Evolutionary conservation across 2,329 filamentous ascomycete genomes (phyloP).

Genomic region (Aspergillus hiratsukae): DNA sequence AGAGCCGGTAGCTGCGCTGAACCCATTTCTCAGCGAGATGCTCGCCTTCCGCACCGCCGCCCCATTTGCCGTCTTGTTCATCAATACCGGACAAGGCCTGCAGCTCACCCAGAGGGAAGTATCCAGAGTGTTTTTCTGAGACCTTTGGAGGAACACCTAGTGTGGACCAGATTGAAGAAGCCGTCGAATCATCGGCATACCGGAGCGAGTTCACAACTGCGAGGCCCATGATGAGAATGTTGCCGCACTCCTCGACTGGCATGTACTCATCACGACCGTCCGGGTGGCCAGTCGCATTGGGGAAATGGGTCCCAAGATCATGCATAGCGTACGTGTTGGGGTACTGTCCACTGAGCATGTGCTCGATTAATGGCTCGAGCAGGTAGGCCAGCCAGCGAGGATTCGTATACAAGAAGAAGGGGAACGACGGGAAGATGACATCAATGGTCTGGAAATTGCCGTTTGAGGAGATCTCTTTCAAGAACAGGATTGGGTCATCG

Average conservation of each 20-base stretch:
- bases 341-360: slow-evolving; percentile 77
- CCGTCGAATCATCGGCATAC: slow-evolving; percentile 54
- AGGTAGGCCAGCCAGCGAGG: slow-evolving; percentile 75
- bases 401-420: slow-evolving; percentile 82
- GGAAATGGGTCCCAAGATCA: slow-evolving; percentile 51
- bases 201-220: slow-evolving; percentile 70
- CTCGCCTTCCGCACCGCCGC: slow-evolving; percentile 49
- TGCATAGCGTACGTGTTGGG: slow-evolving; percentile 61
- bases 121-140: slow-evolving; percentile 21
- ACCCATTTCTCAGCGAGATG: slow-evolving; percentile 63
- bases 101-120: slow-evolving; percentile 48
- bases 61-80: slow-evolving; percentile 60
- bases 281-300: slow-evolving; percentile 52
- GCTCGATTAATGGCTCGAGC: slow-evolving; percentile 73
- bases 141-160: slow-evolving; percentile 24
- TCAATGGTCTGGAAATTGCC: slow-evolving; percentile 83
- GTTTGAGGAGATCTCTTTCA: slow-evolving; percentile 83
- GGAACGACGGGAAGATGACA: slow-evolving; percentile 81
- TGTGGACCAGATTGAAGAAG: slow-evolving; percentile 57
- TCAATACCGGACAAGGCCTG: slow-evolving; percentile 49
- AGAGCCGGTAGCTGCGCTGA: slow-evolving; percentile 62
- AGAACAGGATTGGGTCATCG: slow-evolving; percentile 67
- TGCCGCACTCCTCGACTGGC: slow-evolving; percentile 59
- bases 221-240: slow-evolving; percentile 78
- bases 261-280: slow-evolving; percentile 53